Evolutionary conservation across 345 rosid genomes (phyloP).

Genomic region (Trapa incisa): DNA sequence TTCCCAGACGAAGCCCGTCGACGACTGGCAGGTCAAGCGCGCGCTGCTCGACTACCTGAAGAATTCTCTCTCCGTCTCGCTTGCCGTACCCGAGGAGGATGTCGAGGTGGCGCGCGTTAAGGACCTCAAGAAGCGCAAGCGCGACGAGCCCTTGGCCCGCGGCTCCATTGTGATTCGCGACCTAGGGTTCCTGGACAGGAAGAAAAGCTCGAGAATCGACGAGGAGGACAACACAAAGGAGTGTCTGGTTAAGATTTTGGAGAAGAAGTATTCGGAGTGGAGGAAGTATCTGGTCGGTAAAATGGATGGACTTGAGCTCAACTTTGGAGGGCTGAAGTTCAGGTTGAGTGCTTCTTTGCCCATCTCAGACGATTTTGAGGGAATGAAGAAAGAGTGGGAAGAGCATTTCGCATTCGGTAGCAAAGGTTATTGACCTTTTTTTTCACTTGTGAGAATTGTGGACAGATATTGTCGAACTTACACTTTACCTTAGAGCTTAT

Average conservation of each 20-base stretch:
- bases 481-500: background rate
- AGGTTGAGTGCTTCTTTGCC: conserved; percentile 45
- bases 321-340: conserved; percentile 69
- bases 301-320: conserved; percentile 82
- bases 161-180: conserved; percentile 63
- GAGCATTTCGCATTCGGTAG: conserved; percentile 57
- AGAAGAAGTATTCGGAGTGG: conserved; percentile 80
- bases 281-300: conserved; percentile 47
- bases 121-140: conserved; percentile 82
- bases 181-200: conserved; percentile 45
- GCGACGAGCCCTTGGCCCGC: conserved; percentile 70
- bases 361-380: conserved; percentile 53
- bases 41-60: conserved; percentile 63
- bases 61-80: conserved; percentile 35
- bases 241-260: conserved; percentile 33
- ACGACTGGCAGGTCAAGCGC: conserved; percentile 84
- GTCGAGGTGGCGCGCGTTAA: conserved; percentile 44
- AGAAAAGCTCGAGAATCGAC: conserved; percentile 12
- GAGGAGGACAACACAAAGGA: conserved; percentile 15
- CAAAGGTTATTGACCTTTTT: conserved; percentile 17
- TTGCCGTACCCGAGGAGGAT: conserved; percentile 54
- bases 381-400: conserved; percentile 72
- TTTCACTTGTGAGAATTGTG: background rate
- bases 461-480: background rate
- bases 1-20: conserved; percentile 51